A percentile compares a stretch with the other conserved stretches of the same genome.
These are phyloP conservation scores for Cryphonectria japonica DNA, from an alignment of 2,329 filamentous ascomycete genomes.

Conservation along the genomic window DNA sequence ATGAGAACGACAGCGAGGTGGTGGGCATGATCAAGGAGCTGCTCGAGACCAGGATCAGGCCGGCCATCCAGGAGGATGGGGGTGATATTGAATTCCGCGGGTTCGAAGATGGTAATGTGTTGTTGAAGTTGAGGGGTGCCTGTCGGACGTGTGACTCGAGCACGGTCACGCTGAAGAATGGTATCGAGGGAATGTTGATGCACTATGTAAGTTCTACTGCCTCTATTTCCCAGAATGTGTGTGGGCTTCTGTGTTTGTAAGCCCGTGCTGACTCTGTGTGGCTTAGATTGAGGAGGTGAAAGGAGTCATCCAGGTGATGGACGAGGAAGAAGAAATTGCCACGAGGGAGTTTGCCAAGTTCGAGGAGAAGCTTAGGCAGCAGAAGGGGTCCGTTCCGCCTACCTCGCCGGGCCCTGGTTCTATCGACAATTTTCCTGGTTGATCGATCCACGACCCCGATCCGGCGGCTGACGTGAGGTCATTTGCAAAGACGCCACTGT, in stretches of 20 bases:
- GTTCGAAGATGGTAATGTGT: conserved; percentile 84
- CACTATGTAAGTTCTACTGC: conserved; percentile 71
- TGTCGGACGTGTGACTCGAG: conserved; percentile 96
- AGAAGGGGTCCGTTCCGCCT: conserved; percentile 50
- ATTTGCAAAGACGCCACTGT: background rate
- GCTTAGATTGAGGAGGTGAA: conserved; percentile 90
- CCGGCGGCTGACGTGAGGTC: background rate
- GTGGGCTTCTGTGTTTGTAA: background rate
- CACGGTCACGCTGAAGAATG: conserved; percentile 95
- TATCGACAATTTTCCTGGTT: conserved; percentile 42
- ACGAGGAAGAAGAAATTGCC: conserved; percentile 89
- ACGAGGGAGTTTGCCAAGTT: conserved; percentile 90
- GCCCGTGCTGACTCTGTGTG: conserved; percentile 36
- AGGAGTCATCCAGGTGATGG: conserved; percentile 86
- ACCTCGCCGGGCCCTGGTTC: conserved; percentile 44
- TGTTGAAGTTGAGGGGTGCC: conserved; percentile 85
- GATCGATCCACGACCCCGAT: conserved; percentile 28
- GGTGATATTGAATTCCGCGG: conserved; percentile 96
- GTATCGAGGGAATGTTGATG: conserved; percentile 98
- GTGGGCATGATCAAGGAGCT: conserved; percentile 99
- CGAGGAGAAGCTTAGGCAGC: conserved; percentile 75
- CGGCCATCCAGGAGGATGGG: conserved; percentile 95
- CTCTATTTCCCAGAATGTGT: background rate
- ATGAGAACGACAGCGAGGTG: conserved; percentile 91
- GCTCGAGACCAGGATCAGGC: conserved; percentile 90